These are phyloP conservation scores for Amphichorda felina DNA, from an alignment of 2,329 filamentous ascomycete genomes.

Conservation along the genomic window DNA sequence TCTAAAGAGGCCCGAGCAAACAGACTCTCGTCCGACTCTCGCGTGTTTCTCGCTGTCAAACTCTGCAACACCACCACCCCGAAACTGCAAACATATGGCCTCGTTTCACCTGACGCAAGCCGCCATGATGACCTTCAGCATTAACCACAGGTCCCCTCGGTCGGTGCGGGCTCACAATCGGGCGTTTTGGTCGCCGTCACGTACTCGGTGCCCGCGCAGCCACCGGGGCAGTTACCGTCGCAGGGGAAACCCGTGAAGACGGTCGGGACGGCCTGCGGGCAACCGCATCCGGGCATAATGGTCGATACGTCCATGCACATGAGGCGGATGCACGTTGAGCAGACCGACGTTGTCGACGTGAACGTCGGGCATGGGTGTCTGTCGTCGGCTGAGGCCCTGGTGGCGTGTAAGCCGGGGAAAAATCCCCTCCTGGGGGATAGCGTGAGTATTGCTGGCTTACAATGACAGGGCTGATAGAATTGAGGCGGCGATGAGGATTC, in stretches of 20 bases:
- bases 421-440: not conserved
- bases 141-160: not conserved
- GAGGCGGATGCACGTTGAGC: conserved; percentile 19
- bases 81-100: too few relatives aligned
- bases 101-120: not conserved
- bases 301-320: conserved; percentile 17
- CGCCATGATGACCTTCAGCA: not conserved
- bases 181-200: conserved; percentile 8
- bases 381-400: not conserved
- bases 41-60: too few relatives aligned
- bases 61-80: too few relatives aligned
- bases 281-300: conserved; percentile 18
- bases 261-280: conserved; percentile 16
- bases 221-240: conserved; percentile 8
- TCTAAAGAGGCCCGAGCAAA: too few relatives aligned
- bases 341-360: conserved; percentile 16
- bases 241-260: conserved; percentile 15
- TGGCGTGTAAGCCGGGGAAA: not conserved
- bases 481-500: not conserved
- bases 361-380: conserved; percentile 18
- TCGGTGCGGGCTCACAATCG: not conserved
- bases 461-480: not conserved
- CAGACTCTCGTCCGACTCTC: too few relatives aligned
- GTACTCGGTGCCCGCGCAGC: conserved; percentile 17
- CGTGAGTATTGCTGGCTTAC: not conserved